Evolutionary conservation across 352 stramenopile genomes (phyloP), one percentile per base, ranked within the genome.

Genomic region (Saprolegnia parasitica): DNA sequence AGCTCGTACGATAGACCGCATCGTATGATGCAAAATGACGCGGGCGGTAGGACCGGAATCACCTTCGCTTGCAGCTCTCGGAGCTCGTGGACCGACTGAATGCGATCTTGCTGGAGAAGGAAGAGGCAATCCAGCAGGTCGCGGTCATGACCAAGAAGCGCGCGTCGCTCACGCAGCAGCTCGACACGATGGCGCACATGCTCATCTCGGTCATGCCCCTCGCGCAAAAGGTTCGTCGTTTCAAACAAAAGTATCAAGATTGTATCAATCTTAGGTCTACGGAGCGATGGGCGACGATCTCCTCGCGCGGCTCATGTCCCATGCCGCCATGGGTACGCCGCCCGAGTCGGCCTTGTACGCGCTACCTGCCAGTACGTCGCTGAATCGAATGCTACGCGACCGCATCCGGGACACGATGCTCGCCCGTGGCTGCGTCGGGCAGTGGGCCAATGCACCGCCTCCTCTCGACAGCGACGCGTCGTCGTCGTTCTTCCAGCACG

Each of bases 131-230:
- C 40, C 78, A 87, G 15, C 79, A 90, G 37, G 74, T 74, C 20
- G 78, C 83, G 10, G 68, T 86, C 11, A 72, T 88, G 20, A 80
- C 81, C 0, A 81, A 77, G 62, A 91, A 87, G 63, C 80, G 89
- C 52, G 81, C 89, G 66, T 81, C 74, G 23, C 87, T 91, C 79
- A 88, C 81, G 1, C 75, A 79, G 18, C 84, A 91, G 61, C 75
- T 91, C 0, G 81, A 91, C 65, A 89, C 80, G 26, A 87, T 81
- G 0, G 81, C 87, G 68, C 79, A 91, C 37, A 87, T 90, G 77
- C 71, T 91, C 35, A 74, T 91, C 32, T 89, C 81, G 47, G 72
- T 91, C 47, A 81, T 88, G 5, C 84, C 84, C 0, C 72, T 91
- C 15, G 79, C 79, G 58, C 78, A 75, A 39, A 81, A 86, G 77